Evolutionary conservation across 2,329 filamentous ascomycete genomes (phyloP).

Genomic region (Neurospora crassa): DNA sequence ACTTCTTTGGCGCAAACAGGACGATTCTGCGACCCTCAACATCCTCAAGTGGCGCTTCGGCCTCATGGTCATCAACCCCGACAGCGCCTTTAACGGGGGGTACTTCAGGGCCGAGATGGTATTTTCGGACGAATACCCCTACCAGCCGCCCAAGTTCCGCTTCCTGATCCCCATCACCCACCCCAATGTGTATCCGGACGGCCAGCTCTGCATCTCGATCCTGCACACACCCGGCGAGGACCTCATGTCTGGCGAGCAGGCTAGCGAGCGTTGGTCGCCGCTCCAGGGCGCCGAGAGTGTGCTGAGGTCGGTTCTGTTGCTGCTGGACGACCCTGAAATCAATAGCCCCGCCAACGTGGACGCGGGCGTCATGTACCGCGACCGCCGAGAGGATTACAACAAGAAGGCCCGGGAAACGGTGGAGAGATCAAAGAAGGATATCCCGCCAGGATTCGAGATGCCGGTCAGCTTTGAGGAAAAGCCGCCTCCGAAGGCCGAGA

Average conservation of each 20-base stretch:
- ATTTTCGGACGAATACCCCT: constrained; percentile 85
- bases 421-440: constrained; percentile 64
- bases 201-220: constrained; percentile 91
- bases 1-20: constrained; percentile 31
- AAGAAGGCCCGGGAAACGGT: constrained; percentile 59
- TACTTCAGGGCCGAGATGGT: constrained; percentile 87
- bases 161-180: constrained; percentile 75
- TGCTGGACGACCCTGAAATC: constrained; percentile 90
- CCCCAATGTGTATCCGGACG: constrained; percentile 88
- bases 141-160: constrained; percentile 77
- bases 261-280: constrained; percentile 88
- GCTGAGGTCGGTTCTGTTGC: constrained; percentile 79
- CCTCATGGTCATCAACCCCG: constrained; percentile 85
- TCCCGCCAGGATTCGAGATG: constrained; percentile 73
- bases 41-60: constrained; percentile 82
- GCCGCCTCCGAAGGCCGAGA: constrained; percentile 50
- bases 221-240: constrained; percentile 89
- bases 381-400: constrained; percentile 61
- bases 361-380: constrained; percentile 76
- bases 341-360: constrained; percentile 93
- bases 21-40: constrained; percentile 58
- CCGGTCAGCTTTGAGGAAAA: constrained; percentile 60
- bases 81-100: constrained; percentile 84
- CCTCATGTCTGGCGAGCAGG: constrained; percentile 80
- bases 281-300: constrained; percentile 92